Conservation (phyloP, 768 basidiomycete genomes). For the Lactarius hatsudake region DNA sequence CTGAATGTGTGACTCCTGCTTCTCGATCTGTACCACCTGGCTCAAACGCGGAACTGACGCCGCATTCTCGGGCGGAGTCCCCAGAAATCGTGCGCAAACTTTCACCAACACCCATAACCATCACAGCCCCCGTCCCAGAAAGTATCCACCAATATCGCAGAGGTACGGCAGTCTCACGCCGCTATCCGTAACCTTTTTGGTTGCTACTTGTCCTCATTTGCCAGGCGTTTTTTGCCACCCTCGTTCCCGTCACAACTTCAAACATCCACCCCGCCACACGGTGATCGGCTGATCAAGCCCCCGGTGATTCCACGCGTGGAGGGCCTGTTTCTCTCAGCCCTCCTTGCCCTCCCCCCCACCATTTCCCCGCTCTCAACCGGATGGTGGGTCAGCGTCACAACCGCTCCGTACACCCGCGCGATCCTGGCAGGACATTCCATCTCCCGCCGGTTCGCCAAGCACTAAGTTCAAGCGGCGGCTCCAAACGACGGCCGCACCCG, state of each 20-base stretch:
- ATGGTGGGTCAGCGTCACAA: not conserved
- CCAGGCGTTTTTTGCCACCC: slow-evolving; percentile 24
- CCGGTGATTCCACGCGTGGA: slow-evolving; percentile 14
- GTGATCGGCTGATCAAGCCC: slow-evolving; percentile 13
- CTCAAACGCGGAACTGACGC: not conserved
- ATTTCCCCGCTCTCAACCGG: slow-evolving; percentile 20
- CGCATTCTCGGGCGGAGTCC: not conserved
- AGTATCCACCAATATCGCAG: slow-evolving; percentile 18
- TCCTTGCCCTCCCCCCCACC: slow-evolving; percentile 13
- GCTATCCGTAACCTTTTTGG: not conserved
- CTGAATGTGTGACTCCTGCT: not conserved
- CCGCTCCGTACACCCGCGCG: not conserved
- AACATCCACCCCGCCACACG: slow-evolving; percentile 20
- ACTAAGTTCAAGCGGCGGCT: not conserved
- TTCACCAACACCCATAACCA: not conserved
- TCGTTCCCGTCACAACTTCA: slow-evolving; percentile 25
- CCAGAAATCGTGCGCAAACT: not conserved
- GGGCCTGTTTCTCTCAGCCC: not conserved
- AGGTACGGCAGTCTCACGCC: slow-evolving; percentile 7
- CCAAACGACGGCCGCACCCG: not conserved
- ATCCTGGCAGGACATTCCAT: not conserved
- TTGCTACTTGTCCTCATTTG: not conserved
- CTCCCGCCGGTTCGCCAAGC: slow-evolving; percentile 1
- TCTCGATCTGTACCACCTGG: not conserved
- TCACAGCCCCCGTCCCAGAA: not conserved